Base-by-base conservation (phyloP, 2,329 filamentous ascomycete species). In the Pestalotiopsis sp. region DNA sequence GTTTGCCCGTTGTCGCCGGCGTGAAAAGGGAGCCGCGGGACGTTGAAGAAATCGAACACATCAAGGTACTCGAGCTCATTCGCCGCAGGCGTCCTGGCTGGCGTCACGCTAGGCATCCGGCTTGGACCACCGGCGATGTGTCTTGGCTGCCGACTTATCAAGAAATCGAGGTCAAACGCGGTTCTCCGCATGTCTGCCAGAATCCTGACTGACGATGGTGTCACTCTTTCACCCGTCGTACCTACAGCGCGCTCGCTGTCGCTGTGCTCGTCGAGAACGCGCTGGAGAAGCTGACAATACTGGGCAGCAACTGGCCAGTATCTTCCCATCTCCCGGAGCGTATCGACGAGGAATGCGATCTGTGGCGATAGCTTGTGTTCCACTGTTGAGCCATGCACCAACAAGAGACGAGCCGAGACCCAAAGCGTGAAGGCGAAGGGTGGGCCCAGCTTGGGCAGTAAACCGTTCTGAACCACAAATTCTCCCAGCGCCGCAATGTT, bases 21-120 rank as follows among this genome's bases (percentile, higher is more conserved):
- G 38, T 82, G 82, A 25, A 87, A 80, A 0, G 88, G 87, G 27
- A 97, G 82, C 20, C 94, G 85, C 1, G 95, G 95, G 68, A 97
- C 90, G 77, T 97, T 97, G 85, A 97, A 98, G 77, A 97, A 97
- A 74, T 96, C 94, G 78, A 98, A 97, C 0, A 97, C 93, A 74
- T 97, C 94, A 2, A 97, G 84, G 77, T 97, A 97, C 78, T 97
- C 95, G 3, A 97, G 84, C 76, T 97, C 94, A 73, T 96, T 94
- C 1, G 92, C 88, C 11, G 90, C 92, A 0, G 93, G 92, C 38
- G 91, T 92, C 71, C 89, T 87, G 1, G 88, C 87, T 1, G 90
- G 89, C 0, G 90, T 91, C 25, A 84, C 81, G 73, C 84, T 87
- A 2, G 85, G 82, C 59, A 87, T 73, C 3, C 86, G 81, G 66